These are phyloP conservation scores for Leucocoprinus birnbaumii DNA, from an alignment of 768 basidiomycete genomes.

Conservation along the genomic window DNA sequence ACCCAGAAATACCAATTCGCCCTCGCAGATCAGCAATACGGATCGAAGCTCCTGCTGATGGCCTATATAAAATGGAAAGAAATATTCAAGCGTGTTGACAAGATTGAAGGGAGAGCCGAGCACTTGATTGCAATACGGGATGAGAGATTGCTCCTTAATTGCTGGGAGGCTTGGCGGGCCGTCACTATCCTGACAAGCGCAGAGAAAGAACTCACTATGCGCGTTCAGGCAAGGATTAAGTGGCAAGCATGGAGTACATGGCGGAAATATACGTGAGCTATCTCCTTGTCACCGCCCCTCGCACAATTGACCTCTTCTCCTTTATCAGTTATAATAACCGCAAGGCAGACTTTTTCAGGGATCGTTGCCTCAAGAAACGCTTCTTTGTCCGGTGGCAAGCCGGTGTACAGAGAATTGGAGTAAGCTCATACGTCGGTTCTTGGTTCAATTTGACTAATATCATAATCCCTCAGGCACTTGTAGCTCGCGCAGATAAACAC, in stretches of 20 bases:
- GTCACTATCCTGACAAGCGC: conserved; percentile 39
- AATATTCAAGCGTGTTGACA: conserved; percentile 35
- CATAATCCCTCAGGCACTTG: conserved; percentile 39
- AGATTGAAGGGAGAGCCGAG: conserved; percentile 49
- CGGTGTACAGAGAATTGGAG: conserved; percentile 13
- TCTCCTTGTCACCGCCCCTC: neutral
- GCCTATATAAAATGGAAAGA: conserved; percentile 55
- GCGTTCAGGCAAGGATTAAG: conserved; percentile 47
- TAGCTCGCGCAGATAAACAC: conserved; percentile 55
- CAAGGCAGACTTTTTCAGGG: conserved; percentile 9
- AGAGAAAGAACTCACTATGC: conserved; percentile 42
- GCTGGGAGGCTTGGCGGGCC: conserved; percentile 60
- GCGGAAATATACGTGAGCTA: conserved; percentile 53
- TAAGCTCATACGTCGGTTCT: conserved; percentile 12
- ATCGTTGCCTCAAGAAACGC: conserved; percentile 7
- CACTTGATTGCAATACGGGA: conserved; percentile 37
- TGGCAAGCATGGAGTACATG: conserved; percentile 48
- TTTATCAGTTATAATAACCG: conserved; percentile 7
- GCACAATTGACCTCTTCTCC: neutral
- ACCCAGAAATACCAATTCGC: conserved; percentile 50
- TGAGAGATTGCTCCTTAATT: conserved; percentile 32
- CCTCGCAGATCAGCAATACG: conserved; percentile 50
- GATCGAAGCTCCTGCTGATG: conserved; percentile 37
- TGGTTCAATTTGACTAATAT: neutral
- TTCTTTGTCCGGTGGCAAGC: conserved; percentile 12